Evolutionary conservation across 331 rosid genomes (phyloP).

Genomic region (Pyracantha coccinea): DNA sequence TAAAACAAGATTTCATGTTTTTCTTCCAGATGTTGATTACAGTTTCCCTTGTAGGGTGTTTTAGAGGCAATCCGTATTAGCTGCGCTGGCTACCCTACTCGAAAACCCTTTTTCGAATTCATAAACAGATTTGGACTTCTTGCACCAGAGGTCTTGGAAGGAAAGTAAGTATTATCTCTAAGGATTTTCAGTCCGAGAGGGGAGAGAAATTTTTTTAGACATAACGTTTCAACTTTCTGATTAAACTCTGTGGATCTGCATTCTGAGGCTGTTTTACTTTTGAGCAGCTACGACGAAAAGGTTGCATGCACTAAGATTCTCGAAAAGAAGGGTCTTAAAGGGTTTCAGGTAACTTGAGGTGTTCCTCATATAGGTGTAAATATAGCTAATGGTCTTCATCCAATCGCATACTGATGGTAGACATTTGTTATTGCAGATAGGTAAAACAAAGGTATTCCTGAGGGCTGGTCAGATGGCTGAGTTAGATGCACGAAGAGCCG

Average conservation of each 20-base stretch:
- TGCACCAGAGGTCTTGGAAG: constrained; percentile 66
- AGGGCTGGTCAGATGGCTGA: constrained; percentile 99
- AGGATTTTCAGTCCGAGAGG: constrained; percentile 5
- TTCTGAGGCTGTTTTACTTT: constrained; percentile 15
- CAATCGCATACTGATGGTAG: constrained; percentile 11
- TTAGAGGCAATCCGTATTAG: constrained; percentile 98
- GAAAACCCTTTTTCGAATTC: constrained; percentile 89
- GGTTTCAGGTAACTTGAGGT: constrained; percentile 74
- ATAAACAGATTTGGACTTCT: constrained; percentile 75
- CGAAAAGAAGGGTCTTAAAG: constrained; percentile 78
- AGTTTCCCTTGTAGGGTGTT: constrained; percentile 68
- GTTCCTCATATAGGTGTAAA: constrained; percentile 7
- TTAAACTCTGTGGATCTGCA: constrained; percentile 18
- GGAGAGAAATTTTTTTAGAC: constrained; percentile 3
- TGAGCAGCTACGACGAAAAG: constrained; percentile 73
- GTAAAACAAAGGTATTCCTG: constrained; percentile 86
- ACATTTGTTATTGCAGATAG: constrained; percentile 50
- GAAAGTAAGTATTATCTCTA: constrained; percentile 48
- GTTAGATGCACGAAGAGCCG: constrained; percentile 80
- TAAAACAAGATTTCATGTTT: neutral
- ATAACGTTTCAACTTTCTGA: constrained; percentile 5
- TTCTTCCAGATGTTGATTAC: constrained; percentile 18
- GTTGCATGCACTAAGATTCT: constrained; percentile 60
- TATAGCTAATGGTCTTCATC: constrained; percentile 4
- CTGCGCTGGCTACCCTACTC: constrained; percentile 98